Percentiles rank a stretch among this genome's conserved stretches.
These are phyloP conservation scores for Peribolospora kevripleyi DNA, from an alignment of 768 basidiomycete species.

Conservation along the genomic window DNA sequence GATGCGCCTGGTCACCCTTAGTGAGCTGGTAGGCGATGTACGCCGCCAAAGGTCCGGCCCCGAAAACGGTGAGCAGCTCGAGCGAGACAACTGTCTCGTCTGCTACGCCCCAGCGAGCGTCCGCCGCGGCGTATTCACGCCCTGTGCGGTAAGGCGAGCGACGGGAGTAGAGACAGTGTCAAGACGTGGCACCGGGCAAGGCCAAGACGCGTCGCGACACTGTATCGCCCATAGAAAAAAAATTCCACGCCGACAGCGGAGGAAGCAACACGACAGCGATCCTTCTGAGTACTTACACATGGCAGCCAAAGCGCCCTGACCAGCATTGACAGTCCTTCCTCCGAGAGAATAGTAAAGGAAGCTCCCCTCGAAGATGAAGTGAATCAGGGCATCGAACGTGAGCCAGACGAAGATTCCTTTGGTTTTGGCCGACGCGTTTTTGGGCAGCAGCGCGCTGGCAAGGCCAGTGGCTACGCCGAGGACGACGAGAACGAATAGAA, in stretches of 20 bases:
- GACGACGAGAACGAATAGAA: no score
- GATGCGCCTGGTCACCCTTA: slow-evolving; percentile 31
- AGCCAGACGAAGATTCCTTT: slow-evolving; percentile 3
- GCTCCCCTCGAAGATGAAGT: slow-evolving; percentile 3
- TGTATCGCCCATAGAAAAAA: neutral
- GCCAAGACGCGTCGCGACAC: no score
- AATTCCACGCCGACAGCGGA: neutral
- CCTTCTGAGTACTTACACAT: no score
- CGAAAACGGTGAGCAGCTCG: slow-evolving; percentile 56
- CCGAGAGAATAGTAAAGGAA: neutral
- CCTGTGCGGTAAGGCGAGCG: neutral
- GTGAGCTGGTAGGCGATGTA: slow-evolving; percentile 44
- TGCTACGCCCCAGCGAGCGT: slow-evolving; percentile 54
- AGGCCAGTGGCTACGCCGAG: no score
- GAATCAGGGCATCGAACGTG: slow-evolving; percentile 2
- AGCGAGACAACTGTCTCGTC: slow-evolving; percentile 61
- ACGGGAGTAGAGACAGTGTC: neutral
- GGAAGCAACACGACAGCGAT: neutral
- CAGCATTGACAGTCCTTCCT: slow-evolving; percentile 3
- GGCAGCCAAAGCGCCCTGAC: neutral
- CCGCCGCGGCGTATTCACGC: slow-evolving; percentile 32
- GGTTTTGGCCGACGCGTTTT: no score
- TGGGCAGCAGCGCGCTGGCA: no score
- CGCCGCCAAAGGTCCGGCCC: slow-evolving; percentile 45
- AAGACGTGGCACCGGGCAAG: neutral